phyloP scores from a whole-genome alignment of 2,329 filamentous ascomycete species.

The Helotiales sp. region DNA sequence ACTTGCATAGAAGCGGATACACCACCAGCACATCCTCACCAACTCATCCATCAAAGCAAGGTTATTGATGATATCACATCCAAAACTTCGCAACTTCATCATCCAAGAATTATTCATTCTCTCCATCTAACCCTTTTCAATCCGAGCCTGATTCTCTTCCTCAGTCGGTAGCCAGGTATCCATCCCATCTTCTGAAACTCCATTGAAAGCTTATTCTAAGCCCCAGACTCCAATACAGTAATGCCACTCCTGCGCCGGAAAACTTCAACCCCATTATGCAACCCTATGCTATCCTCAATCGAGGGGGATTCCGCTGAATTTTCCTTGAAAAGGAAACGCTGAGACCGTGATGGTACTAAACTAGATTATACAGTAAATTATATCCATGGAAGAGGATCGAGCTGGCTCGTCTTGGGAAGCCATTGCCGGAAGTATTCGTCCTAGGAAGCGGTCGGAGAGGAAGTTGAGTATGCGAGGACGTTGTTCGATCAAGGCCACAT shows the following conservation, averaged over 20 bases:
- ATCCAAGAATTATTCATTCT: background rate
- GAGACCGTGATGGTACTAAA: background rate
- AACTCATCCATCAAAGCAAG: too few relatives aligned
- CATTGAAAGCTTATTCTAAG: background rate
- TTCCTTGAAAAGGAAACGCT: background rate
- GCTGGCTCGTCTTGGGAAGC: background rate
- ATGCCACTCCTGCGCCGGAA: background rate
- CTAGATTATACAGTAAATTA: constrained; percentile 2
- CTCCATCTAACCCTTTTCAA: background rate
- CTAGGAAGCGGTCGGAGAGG: background rate
- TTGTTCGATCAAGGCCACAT: constrained; percentile 31
- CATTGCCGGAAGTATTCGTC: background rate
- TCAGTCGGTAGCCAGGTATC: background rate
- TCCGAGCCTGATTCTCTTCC: background rate
- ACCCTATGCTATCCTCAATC: background rate
- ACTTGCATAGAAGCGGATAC: too few relatives aligned
- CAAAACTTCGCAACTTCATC: too few relatives aligned
- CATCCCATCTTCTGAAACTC: background rate
- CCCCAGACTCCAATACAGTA: background rate
- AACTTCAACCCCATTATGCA: background rate
- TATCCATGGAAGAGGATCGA: background rate
- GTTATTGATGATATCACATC: too few relatives aligned
- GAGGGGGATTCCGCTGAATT: background rate
- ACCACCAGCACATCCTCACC: too few relatives aligned
- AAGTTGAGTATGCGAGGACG: background rate